A percentile compares a stretch with the other conserved stretches of the same genome.
These are phyloP conservation scores for Cercospora sp. DNA, from an alignment of 2,329 filamentous ascomycete genomes.

Conservation along the genomic window DNA sequence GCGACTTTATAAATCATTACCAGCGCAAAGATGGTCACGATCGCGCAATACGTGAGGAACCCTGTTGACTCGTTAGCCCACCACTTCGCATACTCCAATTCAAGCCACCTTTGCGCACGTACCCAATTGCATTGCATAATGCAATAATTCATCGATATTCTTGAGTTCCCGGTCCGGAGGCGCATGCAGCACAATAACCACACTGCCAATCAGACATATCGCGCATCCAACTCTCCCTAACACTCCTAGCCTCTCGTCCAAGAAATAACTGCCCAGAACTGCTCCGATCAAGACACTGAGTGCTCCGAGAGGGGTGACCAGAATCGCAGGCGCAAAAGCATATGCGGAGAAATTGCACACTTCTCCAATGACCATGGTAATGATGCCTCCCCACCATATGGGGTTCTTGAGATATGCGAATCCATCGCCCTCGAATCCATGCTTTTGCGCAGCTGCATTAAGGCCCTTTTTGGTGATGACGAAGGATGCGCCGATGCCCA, in stretches of 20 bases:
- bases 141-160: constrained; percentile 86
- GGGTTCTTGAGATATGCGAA: constrained; percentile 92
- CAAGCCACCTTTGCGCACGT: constrained; percentile 37
- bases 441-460: constrained; percentile 82
- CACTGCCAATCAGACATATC: constrained; percentile 90
- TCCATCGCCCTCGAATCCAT: constrained; percentile 96
- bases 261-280: constrained; percentile 90
- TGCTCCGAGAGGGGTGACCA: constrained; percentile 92
- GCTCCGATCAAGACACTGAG: constrained; percentile 92
- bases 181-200: constrained; percentile 96
- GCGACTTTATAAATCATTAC: constrained; percentile 97
- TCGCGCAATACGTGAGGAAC: constrained; percentile 81
- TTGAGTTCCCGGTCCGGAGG: constrained; percentile 89
- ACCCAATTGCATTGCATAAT: constrained; percentile 91
- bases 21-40: constrained; percentile 78
- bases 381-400: constrained; percentile 96
- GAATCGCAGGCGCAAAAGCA: constrained; percentile 96
- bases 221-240: constrained; percentile 93
- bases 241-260: constrained; percentile 85
- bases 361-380: constrained; percentile 87
- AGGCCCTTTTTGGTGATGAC: constrained; percentile 99
- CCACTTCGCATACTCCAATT: not conserved
- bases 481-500: constrained; percentile 77
- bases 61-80: constrained; percentile 54
- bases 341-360: constrained; percentile 97